Conservation (phyloP, 805 yeast species). For the Nakazawaea sp. region DNA sequence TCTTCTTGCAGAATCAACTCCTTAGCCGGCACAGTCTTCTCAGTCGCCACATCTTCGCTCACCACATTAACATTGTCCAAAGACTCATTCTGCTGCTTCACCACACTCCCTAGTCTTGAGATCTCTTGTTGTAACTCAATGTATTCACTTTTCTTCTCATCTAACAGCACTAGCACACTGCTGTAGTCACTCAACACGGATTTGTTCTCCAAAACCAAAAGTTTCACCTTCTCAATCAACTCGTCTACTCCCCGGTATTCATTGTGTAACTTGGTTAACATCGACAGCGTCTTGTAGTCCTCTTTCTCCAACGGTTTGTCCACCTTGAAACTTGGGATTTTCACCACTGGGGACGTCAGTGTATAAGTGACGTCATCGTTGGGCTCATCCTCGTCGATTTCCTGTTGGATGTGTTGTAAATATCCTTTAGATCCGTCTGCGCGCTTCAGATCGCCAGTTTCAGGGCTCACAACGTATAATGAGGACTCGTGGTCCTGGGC, state of each 20-base stretch:
- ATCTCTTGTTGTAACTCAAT: conserved; percentile 30
- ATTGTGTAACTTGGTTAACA: conserved; percentile 25
- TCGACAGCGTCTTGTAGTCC: conserved; percentile 14
- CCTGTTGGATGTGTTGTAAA: conserved; percentile 15
- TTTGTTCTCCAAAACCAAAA: conserved; percentile 27
- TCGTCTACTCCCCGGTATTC: conserved; percentile 32
- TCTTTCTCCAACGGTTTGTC: conserved; percentile 3
- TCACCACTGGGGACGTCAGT: conserved; percentile 1
- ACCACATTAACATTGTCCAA: neutral
- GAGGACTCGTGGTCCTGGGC: conserved; percentile 46
- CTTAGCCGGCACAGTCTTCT: conserved; percentile 23
- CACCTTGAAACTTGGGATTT: conserved; percentile 7
- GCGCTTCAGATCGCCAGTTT: conserved; percentile 32
- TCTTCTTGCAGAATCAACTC: conserved; percentile 38
- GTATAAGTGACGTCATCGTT: neutral
- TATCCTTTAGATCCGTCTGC: conserved; percentile 42
- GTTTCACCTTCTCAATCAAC: conserved; percentile 34
- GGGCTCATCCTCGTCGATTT: neutral
- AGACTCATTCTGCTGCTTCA: conserved; percentile 34
- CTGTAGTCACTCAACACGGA: conserved; percentile 22
- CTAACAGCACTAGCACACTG: neutral
- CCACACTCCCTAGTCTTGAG: conserved; percentile 31
- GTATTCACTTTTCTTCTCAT: conserved; percentile 20
- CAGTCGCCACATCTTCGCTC: neutral
- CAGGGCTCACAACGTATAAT: conserved; percentile 34